phyloP scores from a whole-genome alignment of 208 protist genomes.

The Leishmania gerbilli region DNA sequence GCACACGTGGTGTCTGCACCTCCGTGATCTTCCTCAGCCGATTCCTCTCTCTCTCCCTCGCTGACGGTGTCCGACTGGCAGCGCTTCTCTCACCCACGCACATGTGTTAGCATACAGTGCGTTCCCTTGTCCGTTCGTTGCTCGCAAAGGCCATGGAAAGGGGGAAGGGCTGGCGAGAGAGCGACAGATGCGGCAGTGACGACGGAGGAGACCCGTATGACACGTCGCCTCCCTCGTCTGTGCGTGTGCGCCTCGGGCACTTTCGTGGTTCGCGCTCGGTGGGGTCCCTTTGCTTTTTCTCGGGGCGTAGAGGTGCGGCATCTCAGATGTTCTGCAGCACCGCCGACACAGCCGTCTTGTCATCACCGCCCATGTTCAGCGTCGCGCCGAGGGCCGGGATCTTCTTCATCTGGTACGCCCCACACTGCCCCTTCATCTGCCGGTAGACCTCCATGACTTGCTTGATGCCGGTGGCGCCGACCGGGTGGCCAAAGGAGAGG shows the following conservation, averaged over 20 bases:
- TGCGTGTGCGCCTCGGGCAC: not conserved
- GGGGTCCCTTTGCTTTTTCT: not conserved
- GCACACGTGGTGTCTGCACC: not conserved
- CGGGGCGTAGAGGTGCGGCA: not conserved
- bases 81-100: not conserved
- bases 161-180: not conserved
- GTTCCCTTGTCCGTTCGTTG: not conserved
- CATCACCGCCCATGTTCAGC: slow-evolving; percentile 94
- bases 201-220: not conserved
- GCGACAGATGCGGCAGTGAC: not conserved
- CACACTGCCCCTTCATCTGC: slow-evolving; percentile 93
- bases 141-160: not conserved
- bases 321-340: slow-evolving; percentile 85
- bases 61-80: not conserved
- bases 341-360: slow-evolving; percentile 90
- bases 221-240: not conserved
- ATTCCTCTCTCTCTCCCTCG: not conserved
- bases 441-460: slow-evolving; percentile 93
- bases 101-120: not conserved
- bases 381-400: slow-evolving; percentile 78
- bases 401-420: slow-evolving; percentile 89
- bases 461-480: slow-evolving; percentile 91
- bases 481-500: slow-evolving; percentile 90
- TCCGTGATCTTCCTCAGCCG: not conserved
- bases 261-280: not conserved